Percentiles rank a stretch among this genome's conserved stretches.
These are phyloP conservation scores for Canavalia gladiata DNA, from an alignment of 306 rosid genomes.

Conservation along the genomic window DNA sequence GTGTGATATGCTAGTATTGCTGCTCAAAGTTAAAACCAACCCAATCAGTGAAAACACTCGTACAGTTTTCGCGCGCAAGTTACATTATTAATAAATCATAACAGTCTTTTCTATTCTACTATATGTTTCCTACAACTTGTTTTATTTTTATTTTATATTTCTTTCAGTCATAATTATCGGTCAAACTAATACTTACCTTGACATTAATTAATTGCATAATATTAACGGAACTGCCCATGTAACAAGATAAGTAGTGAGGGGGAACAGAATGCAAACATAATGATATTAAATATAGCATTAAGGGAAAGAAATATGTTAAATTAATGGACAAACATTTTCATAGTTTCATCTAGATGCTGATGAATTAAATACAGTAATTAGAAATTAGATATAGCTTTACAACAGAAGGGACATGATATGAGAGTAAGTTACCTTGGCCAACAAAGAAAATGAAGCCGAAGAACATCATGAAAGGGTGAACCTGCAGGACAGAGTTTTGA, in stretches of 20 bases:
- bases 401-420: background rate
- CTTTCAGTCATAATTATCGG: no score
- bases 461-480: slow-evolving; percentile 89
- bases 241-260: no score
- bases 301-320: slow-evolving; percentile 1
- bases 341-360: background rate
- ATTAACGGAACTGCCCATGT: no score
- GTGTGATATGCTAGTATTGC: slow-evolving; percentile 82
- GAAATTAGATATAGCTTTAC: background rate
- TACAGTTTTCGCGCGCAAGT: background rate
- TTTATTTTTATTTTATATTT: no score
- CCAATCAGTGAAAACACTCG: background rate
- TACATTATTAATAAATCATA: no score
- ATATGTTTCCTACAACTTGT: no score
- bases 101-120: no score
- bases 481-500: slow-evolving; percentile 54
- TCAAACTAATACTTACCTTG: no score
- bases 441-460: slow-evolving; percentile 73
- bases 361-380: background rate
- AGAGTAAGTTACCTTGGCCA: slow-evolving; percentile 72
- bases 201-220: no score
- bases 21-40: slow-evolving; percentile 51
- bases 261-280: no score
- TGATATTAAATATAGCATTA: background rate
- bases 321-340: background rate